Percentiles rank a stretch among this genome's conserved stretches.
phyloP scores from a whole-genome alignment of 768 basidiomycete species.

The Leccinellum albellum region DNA sequence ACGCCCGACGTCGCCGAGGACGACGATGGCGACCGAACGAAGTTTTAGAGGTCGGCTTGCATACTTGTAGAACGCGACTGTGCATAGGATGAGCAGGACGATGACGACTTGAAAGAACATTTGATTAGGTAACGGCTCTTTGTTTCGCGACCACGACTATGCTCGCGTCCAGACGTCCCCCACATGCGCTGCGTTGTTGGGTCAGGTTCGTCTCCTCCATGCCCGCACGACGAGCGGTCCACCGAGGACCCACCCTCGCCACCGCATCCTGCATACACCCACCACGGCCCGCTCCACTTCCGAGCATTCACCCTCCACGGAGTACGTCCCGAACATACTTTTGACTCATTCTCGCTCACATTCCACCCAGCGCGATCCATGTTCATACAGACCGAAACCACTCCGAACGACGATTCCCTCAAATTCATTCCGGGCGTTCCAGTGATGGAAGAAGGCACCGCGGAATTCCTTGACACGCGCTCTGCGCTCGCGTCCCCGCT shows the following conservation, averaged over 20 bases:
- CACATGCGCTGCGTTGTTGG: conserved; percentile 20
- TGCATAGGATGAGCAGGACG: conserved; percentile 12
- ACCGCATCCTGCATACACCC: conserved; percentile 31
- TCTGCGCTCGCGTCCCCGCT: conserved; percentile 87
- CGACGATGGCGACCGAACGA: conserved; percentile 82
- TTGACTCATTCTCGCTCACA: background rate
- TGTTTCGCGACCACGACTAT: conserved; percentile 9
- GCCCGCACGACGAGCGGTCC: conserved; percentile 16
- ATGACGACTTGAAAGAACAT: conserved; percentile 1
- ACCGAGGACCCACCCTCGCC: conserved; percentile 32
- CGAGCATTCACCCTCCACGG: conserved; percentile 21
- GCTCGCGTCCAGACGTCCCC: background rate
- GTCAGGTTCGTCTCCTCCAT: conserved; percentile 24
- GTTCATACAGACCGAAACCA: conserved; percentile 98
- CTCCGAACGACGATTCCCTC: conserved; percentile 94
- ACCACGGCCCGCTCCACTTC: conserved; percentile 1
- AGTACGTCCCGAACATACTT: conserved; percentile 23
- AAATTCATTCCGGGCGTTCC: conserved; percentile 94
- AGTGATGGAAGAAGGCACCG: conserved; percentile 85
- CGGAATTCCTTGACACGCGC: conserved; percentile 90
- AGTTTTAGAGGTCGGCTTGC: conserved; percentile 30
- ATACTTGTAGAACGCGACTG: conserved; percentile 16
- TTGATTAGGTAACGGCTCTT: conserved; percentile 5
- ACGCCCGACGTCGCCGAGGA: conserved; percentile 93
- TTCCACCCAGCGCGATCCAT: conserved; percentile 67